Percentiles rank a stretch among this genome's conserved stretches.
phyloP scores from a whole-genome alignment of 108 stramenopile genomes.

The Chaetoceros tenuissimus region DNA sequence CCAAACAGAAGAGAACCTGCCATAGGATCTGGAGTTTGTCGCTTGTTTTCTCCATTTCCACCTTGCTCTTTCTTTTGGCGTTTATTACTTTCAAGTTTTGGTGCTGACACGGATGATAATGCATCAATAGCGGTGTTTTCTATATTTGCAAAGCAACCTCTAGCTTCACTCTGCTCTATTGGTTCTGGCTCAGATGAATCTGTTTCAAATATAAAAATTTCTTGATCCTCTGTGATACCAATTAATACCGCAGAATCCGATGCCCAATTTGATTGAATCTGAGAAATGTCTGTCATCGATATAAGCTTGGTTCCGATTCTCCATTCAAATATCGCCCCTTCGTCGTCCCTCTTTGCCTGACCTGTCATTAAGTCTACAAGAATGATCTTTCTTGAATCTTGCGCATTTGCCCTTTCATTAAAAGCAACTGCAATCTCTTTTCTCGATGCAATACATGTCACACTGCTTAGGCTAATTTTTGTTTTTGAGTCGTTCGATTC shows the following conservation, averaged over 20 bases:
- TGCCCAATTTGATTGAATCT: background rate
- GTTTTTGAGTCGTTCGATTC: conserved; percentile 6
- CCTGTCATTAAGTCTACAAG: background rate
- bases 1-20: background rate
- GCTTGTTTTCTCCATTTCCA: conserved; percentile 10
- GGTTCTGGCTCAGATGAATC: background rate
- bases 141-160: conserved; percentile 1
- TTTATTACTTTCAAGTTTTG: conserved; percentile 8
- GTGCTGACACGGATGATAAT: conserved; percentile 5
- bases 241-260: background rate
- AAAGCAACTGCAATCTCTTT: conserved; percentile 2
- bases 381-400: background rate
- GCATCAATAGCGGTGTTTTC: conserved; percentile 19
- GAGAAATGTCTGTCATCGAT: conserved; percentile 1
- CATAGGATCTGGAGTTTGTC: conserved; percentile 1
- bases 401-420: background rate
- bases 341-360: background rate
- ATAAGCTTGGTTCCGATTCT: background rate
- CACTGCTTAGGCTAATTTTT: background rate
- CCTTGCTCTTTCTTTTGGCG: conserved; percentile 23
- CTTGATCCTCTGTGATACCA: conserved; percentile 11
- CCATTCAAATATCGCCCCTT: background rate
- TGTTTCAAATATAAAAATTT: conserved; percentile 8
- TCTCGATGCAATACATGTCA: background rate
- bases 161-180: background rate